Conservation (phyloP, 176 grass and related monocot species). For the Rhynchospora tenuis region DNA sequence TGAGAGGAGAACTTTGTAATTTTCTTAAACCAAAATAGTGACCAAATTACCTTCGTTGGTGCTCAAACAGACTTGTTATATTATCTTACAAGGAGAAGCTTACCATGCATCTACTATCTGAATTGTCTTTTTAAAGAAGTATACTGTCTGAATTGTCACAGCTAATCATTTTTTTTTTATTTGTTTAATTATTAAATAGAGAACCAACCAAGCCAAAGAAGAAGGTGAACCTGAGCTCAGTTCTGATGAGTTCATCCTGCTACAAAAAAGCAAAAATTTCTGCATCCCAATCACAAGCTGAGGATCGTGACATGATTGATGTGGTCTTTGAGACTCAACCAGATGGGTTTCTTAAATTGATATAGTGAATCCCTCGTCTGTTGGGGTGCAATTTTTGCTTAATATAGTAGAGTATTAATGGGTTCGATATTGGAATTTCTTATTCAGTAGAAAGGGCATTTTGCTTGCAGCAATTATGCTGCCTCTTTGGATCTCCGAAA, state of each 20-base stretch:
- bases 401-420: too few relatives aligned
- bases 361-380: neutral
- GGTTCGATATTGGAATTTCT: neutral
- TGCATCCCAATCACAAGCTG: constrained; percentile 44
- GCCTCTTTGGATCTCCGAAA: neutral
- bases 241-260: constrained; percentile 66
- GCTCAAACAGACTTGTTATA: too few relatives aligned
- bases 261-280: constrained; percentile 69
- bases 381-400: neutral
- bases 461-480: neutral
- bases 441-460: neutral
- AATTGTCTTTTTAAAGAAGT: neutral
- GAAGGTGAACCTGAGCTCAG: constrained; percentile 29
- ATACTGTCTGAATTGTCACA: neutral
- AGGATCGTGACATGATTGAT: constrained; percentile 44
- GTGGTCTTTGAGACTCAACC: constrained; percentile 28
- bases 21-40: neutral
- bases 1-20: neutral
- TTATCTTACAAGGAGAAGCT: neutral
- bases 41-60: neutral
- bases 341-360: neutral
- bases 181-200: constrained; percentile 39
- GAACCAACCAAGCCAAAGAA: constrained; percentile 41
- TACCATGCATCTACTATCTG: neutral
- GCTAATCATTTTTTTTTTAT: constrained; percentile 4